Evolutionary conservation across 805 yeast species (phyloP), one percentile per base, ranked within the genome.

Genomic region (Lipomyces sp.): DNA sequence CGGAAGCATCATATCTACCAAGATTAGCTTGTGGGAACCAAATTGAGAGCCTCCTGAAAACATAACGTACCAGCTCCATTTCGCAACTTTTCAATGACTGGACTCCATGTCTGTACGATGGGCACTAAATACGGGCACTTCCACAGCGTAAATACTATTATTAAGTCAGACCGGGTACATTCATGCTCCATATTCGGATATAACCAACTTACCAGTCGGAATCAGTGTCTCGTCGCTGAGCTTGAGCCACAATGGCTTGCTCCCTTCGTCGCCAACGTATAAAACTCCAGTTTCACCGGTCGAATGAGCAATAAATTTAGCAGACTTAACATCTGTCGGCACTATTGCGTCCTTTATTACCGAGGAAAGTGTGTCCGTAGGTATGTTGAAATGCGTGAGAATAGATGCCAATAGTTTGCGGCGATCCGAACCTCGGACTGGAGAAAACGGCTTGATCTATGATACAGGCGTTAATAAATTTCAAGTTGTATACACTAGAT

Each of bases 341-440:
- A 89, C 70, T 50, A 85, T 73, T 24, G 74, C 76, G 13, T 74
- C 71, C 63, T 81, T 81, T 3, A 79, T 76, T 37, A 82, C 83
- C 56, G 82, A 79, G 18, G 83, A 72, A 13, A 86, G 48, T 3
- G 62, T 29, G 73, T 37, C 76, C 71, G 5, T 71, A 39, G 57
- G 76, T 33, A 86, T 73, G 8, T 72, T 73, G 71, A 82, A 86
- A 35, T 72, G 75, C 30, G 76, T 71, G 69, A 86, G 80, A 37
- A 88, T 80, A 3, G 75, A 72, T 3, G 75, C 71, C 10, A 86
- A 76, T 33, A 88, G 76, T 69, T 82, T 83, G 69, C 90, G 84
- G 53, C 95, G 80, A 70, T 92, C 98, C 0, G 97, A 89, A 13
- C 90, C 85, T 77, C 92, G 92, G 66, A 95, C 81, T 72, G 91